Evolutionary conservation across 2,329 filamentous ascomycete genomes (phyloP).

Genomic region (Fusarium sp.): DNA sequence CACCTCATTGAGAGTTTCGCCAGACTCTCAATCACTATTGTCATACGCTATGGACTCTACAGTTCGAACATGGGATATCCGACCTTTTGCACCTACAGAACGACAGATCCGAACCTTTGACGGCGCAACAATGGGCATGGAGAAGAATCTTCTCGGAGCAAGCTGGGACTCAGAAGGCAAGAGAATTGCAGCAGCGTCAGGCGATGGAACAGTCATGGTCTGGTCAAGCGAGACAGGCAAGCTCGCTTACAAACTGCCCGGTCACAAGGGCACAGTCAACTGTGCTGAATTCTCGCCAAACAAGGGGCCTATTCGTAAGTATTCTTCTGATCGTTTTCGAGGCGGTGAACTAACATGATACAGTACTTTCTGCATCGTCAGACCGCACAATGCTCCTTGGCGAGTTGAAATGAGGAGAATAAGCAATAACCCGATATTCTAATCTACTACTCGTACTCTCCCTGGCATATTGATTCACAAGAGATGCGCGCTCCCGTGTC

Average conservation of each 20-base stretch:
- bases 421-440: constrained; percentile 55
- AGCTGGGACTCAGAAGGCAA: constrained; percentile 91
- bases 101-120: constrained; percentile 89
- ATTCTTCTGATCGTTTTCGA: neutral
- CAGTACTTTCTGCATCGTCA: constrained; percentile 91
- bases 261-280: constrained; percentile 95
- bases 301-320: constrained; percentile 87
- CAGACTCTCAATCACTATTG: constrained; percentile 88
- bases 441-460: constrained; percentile 12
- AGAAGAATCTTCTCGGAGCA: constrained; percentile 90
- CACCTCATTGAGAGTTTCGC: constrained; percentile 90
- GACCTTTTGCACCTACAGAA: constrained; percentile 91
- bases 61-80: constrained; percentile 94
- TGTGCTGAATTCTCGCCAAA: constrained; percentile 90
- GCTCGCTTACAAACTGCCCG: constrained; percentile 92
- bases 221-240: constrained; percentile 93
- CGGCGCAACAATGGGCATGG: constrained; percentile 86
- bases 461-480: constrained; percentile 2
- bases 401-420: constrained; percentile 70
- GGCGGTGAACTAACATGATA: constrained; percentile 53
- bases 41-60: constrained; percentile 96
- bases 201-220: constrained; percentile 89
- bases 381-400: constrained; percentile 87
- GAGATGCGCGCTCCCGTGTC: constrained; percentile 8
- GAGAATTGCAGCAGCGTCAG: constrained; percentile 88